Evolutionary conservation across 2,329 filamentous ascomycete genomes (phyloP).

Genomic region (Cladosporium sp.): DNA sequence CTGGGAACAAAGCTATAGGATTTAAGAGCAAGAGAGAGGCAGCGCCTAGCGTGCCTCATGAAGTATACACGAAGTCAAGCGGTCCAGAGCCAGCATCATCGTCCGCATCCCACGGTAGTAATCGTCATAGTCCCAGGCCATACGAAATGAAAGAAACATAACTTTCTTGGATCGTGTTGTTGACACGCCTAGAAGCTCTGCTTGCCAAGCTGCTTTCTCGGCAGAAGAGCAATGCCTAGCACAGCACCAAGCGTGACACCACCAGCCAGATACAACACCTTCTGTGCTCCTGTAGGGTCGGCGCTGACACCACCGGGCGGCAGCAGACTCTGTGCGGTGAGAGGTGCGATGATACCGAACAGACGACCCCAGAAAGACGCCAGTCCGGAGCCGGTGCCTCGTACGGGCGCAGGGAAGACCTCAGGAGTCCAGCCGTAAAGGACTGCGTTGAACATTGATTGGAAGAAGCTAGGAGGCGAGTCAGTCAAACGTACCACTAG

Average conservation of each 20-base stretch:
- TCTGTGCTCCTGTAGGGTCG: constrained; percentile 43
- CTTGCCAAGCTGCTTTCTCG: constrained; percentile 40
- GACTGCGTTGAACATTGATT: constrained; percentile 54
- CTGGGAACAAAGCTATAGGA: neutral
- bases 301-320: constrained; percentile 26
- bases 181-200: constrained; percentile 34
- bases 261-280: constrained; percentile 58
- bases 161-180: neutral
- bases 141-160: neutral
- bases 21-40: neutral
- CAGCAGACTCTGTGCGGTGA: constrained; percentile 53
- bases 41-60: neutral
- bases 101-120: neutral
- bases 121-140: neutral
- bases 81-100: neutral
- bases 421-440: constrained; percentile 56
- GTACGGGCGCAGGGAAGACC: constrained; percentile 52
- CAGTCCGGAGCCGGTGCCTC: constrained; percentile 56
- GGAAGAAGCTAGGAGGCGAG: constrained; percentile 42
- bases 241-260: constrained; percentile 56
- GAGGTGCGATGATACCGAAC: constrained; percentile 58
- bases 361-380: constrained; percentile 61
- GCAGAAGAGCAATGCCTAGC: constrained; percentile 52
- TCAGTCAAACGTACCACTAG: neutral
- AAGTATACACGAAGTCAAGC: neutral